A percentile compares a stretch with the other conserved stretches of the same genome.
Evolutionary conservation across 2,329 filamentous ascomycete species (phyloP).

Genomic region (Penicillium sp.): DNA sequence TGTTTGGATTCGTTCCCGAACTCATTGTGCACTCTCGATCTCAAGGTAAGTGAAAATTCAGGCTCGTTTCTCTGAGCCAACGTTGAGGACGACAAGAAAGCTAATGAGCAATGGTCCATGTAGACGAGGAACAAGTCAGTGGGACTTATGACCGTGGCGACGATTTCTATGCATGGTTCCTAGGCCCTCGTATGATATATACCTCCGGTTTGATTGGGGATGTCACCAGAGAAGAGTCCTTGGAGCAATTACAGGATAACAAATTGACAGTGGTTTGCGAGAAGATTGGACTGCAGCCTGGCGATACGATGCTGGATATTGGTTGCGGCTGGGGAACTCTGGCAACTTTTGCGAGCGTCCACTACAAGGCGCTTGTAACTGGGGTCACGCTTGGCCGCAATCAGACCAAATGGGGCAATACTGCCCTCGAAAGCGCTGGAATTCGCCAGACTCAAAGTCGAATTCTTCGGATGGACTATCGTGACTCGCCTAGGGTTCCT

Average conservation of each 20-base stretch:
- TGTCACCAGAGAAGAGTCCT: slow-evolving; percentile 27
- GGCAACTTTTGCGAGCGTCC: slow-evolving; percentile 77
- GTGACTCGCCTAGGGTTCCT: slow-evolving; percentile 74
- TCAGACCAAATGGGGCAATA: slow-evolving; percentile 88
- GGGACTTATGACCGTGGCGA: slow-evolving; percentile 34
- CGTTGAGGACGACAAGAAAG: slow-evolving; percentile 20
- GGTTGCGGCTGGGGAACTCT: slow-evolving; percentile 92
- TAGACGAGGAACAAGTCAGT: slow-evolving; percentile 35
- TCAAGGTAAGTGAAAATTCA: background rate
- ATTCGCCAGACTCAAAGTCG: slow-evolving; percentile 77
- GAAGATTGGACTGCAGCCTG: slow-evolving; percentile 75
- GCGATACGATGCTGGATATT: slow-evolving; percentile 78
- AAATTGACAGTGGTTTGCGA: slow-evolving; percentile 86
- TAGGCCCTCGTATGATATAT: slow-evolving; percentile 37
- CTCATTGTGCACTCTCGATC: background rate
- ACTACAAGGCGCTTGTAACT: slow-evolving; percentile 67
- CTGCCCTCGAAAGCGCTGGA: slow-evolving; percentile 70
- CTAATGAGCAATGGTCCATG: slow-evolving; percentile 27
- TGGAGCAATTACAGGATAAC: slow-evolving; percentile 65
- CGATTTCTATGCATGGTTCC: slow-evolving; percentile 35
- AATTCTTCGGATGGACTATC: slow-evolving; percentile 89
- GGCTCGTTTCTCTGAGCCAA: background rate
- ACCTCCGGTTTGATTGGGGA: slow-evolving; percentile 34
- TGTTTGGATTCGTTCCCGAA: slow-evolving; percentile 24
- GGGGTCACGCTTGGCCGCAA: slow-evolving; percentile 85